These are phyloP conservation scores for Baorangia bicolor DNA, from an alignment of 768 basidiomycete genomes.

Conservation along the genomic window DNA sequence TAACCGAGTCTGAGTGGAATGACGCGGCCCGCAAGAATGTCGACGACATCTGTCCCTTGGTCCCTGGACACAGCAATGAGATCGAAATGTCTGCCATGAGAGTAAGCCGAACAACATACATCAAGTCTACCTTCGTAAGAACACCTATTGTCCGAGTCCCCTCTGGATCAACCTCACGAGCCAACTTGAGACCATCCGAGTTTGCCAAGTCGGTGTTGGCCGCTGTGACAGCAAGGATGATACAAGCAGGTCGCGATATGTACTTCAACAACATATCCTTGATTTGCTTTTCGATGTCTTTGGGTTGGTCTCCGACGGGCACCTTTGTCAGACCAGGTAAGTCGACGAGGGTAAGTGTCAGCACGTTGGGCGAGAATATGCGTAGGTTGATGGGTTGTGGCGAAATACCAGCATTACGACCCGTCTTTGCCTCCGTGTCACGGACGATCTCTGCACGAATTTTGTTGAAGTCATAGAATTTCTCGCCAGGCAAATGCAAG, in stretches of 20 bases:
- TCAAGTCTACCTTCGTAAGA: conserved; percentile 95
- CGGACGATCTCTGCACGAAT: conserved; percentile 94
- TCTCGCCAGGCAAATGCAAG: conserved; percentile 92
- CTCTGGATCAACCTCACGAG: conserved; percentile 95
- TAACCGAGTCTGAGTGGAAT: conserved; percentile 96
- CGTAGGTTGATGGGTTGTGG: conserved; percentile 97
- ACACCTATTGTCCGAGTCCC: conserved; percentile 98
- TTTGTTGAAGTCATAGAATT: conserved; percentile 97
- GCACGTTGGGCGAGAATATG: conserved; percentile 95
- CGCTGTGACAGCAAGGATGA: conserved; percentile 93
- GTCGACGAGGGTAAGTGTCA: conserved; percentile 97
- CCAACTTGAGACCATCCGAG: conserved; percentile 95
- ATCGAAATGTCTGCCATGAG: not conserved
- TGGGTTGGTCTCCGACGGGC: conserved; percentile 94
- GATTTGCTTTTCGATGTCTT: conserved; percentile 97
- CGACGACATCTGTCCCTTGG: conserved; percentile 95
- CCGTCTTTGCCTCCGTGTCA: conserved; percentile 98
- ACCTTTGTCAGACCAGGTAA: conserved; percentile 95
- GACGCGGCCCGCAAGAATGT: conserved; percentile 95
- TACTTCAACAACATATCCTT: conserved; percentile 95
- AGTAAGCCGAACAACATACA: conserved; percentile 55
- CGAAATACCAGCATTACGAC: conserved; percentile 97
- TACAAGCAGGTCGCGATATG: conserved; percentile 93
- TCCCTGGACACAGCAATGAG: conserved; percentile 59
- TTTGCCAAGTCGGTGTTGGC: conserved; percentile 98